phyloP scores from a whole-genome alignment of 2,329 filamentous ascomycete genomes.

The Dichotomopilus funicola region DNA sequence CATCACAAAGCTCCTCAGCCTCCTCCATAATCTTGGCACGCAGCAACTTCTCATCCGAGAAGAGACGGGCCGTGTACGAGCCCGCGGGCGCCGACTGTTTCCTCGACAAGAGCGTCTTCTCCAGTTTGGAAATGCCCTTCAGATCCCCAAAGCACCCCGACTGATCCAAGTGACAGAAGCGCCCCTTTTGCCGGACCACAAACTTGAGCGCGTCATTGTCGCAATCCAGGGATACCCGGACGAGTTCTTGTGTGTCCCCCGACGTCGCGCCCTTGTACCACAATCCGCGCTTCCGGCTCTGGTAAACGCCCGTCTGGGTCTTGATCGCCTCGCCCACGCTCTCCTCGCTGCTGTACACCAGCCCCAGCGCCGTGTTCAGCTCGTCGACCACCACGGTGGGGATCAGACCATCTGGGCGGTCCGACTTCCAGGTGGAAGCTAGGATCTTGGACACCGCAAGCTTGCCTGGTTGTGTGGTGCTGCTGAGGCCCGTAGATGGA shows the following conservation, averaged over 20 bases:
- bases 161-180: slow-evolving; percentile 91
- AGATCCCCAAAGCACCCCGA: slow-evolving; percentile 88
- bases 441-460: slow-evolving; percentile 66
- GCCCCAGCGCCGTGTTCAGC: slow-evolving; percentile 71
- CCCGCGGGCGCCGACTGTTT: slow-evolving; percentile 78
- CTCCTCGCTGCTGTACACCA: slow-evolving; percentile 91
- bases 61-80: slow-evolving; percentile 89
- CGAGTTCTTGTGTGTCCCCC: slow-evolving; percentile 84
- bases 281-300: slow-evolving; percentile 88
- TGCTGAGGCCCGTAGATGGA: slow-evolving; percentile 63
- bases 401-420: slow-evolving; percentile 75
- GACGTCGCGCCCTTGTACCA: slow-evolving; percentile 97
- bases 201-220: slow-evolving; percentile 91
- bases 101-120: slow-evolving; percentile 77
- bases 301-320: slow-evolving; percentile 78
- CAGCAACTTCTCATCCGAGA: slow-evolving; percentile 83
- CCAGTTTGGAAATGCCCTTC: slow-evolving; percentile 71
- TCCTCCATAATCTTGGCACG: slow-evolving; percentile 98
- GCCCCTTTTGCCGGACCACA: slow-evolving; percentile 79
- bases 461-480: slow-evolving; percentile 52
- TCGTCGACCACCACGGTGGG: slow-evolving; percentile 90
- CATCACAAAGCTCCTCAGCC: slow-evolving; percentile 88
- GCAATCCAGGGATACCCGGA: slow-evolving; percentile 82
- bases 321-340: slow-evolving; percentile 81
- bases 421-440: slow-evolving; percentile 68